Percentiles rank a stretch among this genome's conserved stretches.
These are phyloP conservation scores for Penicillium samsonianum DNA, from an alignment of 495 filamentous ascomycete genomes.

Conservation along the genomic window DNA sequence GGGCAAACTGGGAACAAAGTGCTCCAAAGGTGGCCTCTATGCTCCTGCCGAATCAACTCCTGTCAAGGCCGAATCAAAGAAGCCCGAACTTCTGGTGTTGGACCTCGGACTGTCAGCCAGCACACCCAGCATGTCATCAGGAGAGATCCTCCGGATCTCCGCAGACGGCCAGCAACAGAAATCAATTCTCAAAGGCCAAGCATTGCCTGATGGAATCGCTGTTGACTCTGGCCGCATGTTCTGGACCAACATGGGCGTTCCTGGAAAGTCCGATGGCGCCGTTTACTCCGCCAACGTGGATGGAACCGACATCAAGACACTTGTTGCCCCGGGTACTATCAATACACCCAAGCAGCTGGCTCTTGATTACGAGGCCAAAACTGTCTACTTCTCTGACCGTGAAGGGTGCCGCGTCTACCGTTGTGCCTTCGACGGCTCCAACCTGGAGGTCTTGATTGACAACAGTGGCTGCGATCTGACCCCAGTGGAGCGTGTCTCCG, in stretches of 20 bases:
- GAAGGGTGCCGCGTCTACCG: conserved; percentile 52
- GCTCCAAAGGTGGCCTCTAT: conserved; percentile 32
- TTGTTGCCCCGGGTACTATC: conserved; percentile 37
- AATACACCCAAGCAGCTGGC: conserved; percentile 57
- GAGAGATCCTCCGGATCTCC: conserved; percentile 26
- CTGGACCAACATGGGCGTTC: conserved; percentile 55
- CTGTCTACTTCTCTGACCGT: conserved; percentile 55
- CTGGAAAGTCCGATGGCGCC: conserved; percentile 41
- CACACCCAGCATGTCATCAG: conserved; percentile 17
- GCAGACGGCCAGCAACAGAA: conserved; percentile 18
- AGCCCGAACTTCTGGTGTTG: conserved; percentile 24
- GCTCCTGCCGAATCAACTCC: conserved; percentile 7
- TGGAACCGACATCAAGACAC: conserved; percentile 34
- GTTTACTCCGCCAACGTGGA: conserved; percentile 45
- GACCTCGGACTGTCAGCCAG: conserved; percentile 32
- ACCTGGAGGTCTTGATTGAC: conserved; percentile 43
- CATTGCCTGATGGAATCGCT: conserved; percentile 49
- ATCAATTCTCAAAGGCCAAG: conserved; percentile 29
- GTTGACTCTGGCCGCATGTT: conserved; percentile 45
- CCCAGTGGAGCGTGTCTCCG: conserved; percentile 22
- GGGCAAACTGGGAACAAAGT: conserved; percentile 36
- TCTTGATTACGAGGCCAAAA: conserved; percentile 30
- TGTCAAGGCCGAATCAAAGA: neutral
- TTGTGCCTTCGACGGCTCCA: conserved; percentile 47
- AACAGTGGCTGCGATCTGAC: conserved; percentile 19